phyloP scores from a whole-genome alignment of 768 basidiomycete genomes.

The Strobilomyces echinocephalus region DNA sequence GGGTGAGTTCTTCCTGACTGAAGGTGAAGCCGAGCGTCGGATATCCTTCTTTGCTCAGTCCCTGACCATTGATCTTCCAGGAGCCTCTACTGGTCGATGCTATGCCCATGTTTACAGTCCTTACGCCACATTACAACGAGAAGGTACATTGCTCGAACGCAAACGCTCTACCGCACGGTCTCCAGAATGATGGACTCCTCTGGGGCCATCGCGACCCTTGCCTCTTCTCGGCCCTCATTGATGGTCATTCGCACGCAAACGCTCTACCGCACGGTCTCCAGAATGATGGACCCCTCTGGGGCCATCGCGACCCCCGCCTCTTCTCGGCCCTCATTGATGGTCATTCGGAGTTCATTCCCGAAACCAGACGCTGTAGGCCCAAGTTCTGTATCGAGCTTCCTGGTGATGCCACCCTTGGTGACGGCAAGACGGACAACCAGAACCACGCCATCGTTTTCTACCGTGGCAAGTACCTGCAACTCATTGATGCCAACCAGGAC shows the following conservation, averaged over 20 bases:
- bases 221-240: conserved; percentile 92
- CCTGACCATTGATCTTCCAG: conserved; percentile 89
- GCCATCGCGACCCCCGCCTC: conserved; percentile 94
- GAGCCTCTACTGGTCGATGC: conserved; percentile 93
- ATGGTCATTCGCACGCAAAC: conserved; percentile 75
- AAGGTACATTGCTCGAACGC: conserved; percentile 57
- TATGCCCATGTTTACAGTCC: conserved; percentile 99
- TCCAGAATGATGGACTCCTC: conserved; percentile 99
- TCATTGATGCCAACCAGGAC: conserved; percentile 99
- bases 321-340: conserved; percentile 97
- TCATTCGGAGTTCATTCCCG: conserved; percentile 90
- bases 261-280: conserved; percentile 95
- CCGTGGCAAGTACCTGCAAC: conserved; percentile 98
- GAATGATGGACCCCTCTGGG: conserved; percentile 99
- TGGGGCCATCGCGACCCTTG: conserved; percentile 96
- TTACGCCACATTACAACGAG: conserved; percentile 98
- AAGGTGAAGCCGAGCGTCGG: conserved; percentile 93
- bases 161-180: conserved; percentile 97
- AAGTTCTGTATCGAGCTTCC: conserved; percentile 99
- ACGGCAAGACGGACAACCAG: conserved; percentile 99
- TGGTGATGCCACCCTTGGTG: conserved; percentile 97
- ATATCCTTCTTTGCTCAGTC: conserved; percentile 99
- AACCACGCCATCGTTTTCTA: conserved; percentile 99
- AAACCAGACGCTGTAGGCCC: conserved; percentile 82
- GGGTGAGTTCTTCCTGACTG: conserved; percentile 87